Evolutionary conservation across 2,329 filamentous ascomycete genomes (phyloP), one percentile per base, ranked within the genome.

Genomic region (Hypoxylon rubiginosum): DNA sequence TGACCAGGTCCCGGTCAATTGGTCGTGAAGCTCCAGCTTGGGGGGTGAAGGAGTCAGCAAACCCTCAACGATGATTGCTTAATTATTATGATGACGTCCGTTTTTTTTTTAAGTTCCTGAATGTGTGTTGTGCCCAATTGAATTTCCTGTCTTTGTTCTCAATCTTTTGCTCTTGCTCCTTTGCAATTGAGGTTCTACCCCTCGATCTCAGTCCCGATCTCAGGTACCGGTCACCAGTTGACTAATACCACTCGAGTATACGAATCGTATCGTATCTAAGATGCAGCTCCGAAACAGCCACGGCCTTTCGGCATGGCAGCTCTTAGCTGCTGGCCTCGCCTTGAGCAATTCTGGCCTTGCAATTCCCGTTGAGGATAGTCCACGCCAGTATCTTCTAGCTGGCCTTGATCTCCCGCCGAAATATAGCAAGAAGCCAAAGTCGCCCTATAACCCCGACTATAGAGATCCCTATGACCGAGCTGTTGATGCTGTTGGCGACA

Each of bases 381-480:
- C 85, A 46, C 83, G 84, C 63, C 84, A 87, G 75, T 84, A 85
- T 11, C 82, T 87, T 15, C 77, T 85, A 62, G 82, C 84, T 59
- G 84, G 85, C 57, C 78, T 84, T 53, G 77, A 79, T 4, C 76
- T 87, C 11, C 81, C 82, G 17, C 68, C 77, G 51, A 83, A 80
- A 66, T 84, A 81, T 65, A 75, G 75, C 57, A 80, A 78, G 73
- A 77, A 76, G 61, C 67, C 74, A 41, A 77, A 79, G 74, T 62
- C 77, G 3, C 89, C 89, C 0, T 92, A 90, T 73, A 87, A 82
- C 10, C 88, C 88, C 0, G 86, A 80, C 7, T 80, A 87, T 73
- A 82, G 81, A 53, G 89, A 92, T 70, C 87, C 88, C 0, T 85
- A 88, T 66, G 90, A 92, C 76, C 80, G 80, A 61, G 86, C 88